Evolutionary conservation across 2,329 filamentous ascomycete genomes (phyloP), one percentile per base, ranked within the genome.

Genomic region (Aspergillus brunneoviolaceus): DNA sequence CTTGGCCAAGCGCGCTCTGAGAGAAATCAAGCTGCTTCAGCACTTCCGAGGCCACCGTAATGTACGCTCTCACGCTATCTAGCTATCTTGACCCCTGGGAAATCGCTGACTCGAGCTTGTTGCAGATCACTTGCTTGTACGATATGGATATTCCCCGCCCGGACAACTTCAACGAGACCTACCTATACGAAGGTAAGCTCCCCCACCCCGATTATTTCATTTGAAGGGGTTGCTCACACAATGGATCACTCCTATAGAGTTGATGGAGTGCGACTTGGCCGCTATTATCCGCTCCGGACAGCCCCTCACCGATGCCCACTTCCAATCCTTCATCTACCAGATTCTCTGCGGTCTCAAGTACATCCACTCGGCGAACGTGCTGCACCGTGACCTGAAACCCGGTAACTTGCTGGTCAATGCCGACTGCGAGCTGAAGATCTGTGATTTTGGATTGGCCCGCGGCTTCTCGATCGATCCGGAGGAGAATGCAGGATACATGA

Each of bases 251-350:
- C 49, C 12, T 29, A 31, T 58, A 97, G 95, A 99, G 80, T 84
- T 99, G 77, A 99, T 99, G 95, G 95, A 99, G 76, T 98, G 95
- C 81, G 95, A 99, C 80, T 80, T 99, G 76, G 95, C 95, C 33
- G 95, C 95, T 67, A 99, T 99, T 76, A 98, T 99, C 71, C 89
- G 95, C 68, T 98, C 94, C 48, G 95, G 95, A 63, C 95, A 99
- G 77, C 93, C 95, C 51, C 84, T 99, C 75, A 99, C 95, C 73
- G 95, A 99, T 75, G 95, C 95, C 58, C 95, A 99, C 79, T 99
- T 99, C 83, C 95, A 99, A 80, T 98, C 95, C 55, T 99, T 99
- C 81, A 97, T 99, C 80, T 99, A 99, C 83, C 95, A 99, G 84
- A 99, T 99, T 68, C 89, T 99, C 5, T 98, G 95, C 76, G 95